Evolutionary conservation across 768 basidiomycete genomes (phyloP), one percentile per base, ranked within the genome.

Genomic region (Lentinus tigrinus): DNA sequence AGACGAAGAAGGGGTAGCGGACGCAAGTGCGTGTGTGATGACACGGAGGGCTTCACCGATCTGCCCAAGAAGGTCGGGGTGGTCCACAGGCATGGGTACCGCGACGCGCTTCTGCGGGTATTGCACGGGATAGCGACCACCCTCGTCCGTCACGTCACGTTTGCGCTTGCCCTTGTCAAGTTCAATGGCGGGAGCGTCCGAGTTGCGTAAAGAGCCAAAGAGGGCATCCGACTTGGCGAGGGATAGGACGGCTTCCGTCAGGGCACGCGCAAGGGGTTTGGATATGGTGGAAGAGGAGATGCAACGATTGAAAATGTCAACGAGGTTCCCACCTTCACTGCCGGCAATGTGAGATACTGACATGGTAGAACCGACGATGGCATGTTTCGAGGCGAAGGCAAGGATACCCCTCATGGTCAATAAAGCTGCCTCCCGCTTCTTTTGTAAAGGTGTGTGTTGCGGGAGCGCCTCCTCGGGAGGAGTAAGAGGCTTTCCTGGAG

Each of bases 111-210:
- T 87, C 21, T 51, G 63, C 51, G 68, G 66, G 48, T 49, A 23
- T 26, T 13, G 23, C 19, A 55, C 24, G 52, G 52, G 60, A 47
- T 51, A 54, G 36, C 43, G 58, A 42, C 61, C 31, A 17, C 58
- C 66, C 17, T 69, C 70, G 36, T 82, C 82, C 23, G 69, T 73
- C 56, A 82, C 80, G 55, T 85, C 85, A 4, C 89, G 81, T 69
- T 88, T 91, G 40, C 90, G 83, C 69, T 92, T 91, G n/a, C 87
- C 85, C 62, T 81, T 84, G 67, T 87, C 83, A 1, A 86, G 80
- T 59, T 87, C 81, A 4, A 83, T 76, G 0, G 82, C 79, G 24
- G 87, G 73, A 14, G 84, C 82, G 52, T 85, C 82, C 8, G 87
- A 88, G 54, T 82, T 84, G 44, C 82, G 81, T 59, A 89, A 75